Evolutionary conservation across 805 yeast species (phyloP), one percentile per base, ranked within the genome.

Genomic region (Wickerhamiella kazuoi): DNA sequence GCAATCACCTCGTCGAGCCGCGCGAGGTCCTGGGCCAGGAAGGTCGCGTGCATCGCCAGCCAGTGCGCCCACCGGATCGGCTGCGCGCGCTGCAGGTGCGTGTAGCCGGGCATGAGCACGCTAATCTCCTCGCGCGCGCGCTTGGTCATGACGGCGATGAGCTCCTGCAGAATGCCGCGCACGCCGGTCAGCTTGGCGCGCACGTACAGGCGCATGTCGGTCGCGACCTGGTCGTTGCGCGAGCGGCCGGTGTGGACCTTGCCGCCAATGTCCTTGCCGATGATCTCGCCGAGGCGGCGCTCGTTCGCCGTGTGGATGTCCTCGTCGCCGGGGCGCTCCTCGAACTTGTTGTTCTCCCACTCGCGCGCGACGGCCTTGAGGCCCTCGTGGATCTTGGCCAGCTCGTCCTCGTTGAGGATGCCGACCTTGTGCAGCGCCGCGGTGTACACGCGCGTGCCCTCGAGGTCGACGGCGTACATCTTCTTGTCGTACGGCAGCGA

Each of bases 61-160:
- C 96, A 87, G 59, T 90, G 99, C 1, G 96, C 69, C 99, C 99
- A 90, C 63, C 99, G 74, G 54, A 90, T 90, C n/a, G 99, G 99
- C 63, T 86, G 99, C 2, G 97, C 97, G 59, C 94, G 79, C 68
- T 90, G 98, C 57, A 90, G 67, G 64, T 90, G 99, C 13, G 99
- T 90, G 65, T 90, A 90, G 34, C 99, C 99, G 9, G 99, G 99
- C 97, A 90, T 90, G 55, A 90, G 69, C 16, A 79, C 79, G 50
- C 79, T 93, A 43, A 90, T 80, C 62, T 90, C 99, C 26, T 68
- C 57, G 52, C 73, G 77, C 4, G 93, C 95, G 55, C 99, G 74
- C 41, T 67, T 67, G 33, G 74, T 54, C 48, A 90, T 69, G 16
- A 76, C 76, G 44, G 63, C 56, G 55, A 87, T 77, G 43, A 87